Percentiles rank a stretch among this genome's conserved stretches.
Conservation (phyloP, 495 filamentous ascomycete genomes). For the Penicillium cataractarum region DNA sequence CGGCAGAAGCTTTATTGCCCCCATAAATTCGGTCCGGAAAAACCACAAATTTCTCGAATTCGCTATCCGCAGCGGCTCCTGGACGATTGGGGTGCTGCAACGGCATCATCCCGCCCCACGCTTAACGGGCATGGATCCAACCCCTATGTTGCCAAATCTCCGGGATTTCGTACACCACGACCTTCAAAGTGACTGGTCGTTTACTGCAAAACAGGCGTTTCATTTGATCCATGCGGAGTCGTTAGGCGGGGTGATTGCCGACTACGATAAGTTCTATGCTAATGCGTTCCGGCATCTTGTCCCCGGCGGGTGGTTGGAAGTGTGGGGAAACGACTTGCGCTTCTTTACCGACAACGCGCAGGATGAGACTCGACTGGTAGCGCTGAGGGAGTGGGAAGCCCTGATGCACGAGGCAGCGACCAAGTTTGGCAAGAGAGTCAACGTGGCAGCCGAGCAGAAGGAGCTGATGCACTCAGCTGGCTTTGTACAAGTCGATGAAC, state of each 20-base stretch:
- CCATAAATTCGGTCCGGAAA: neutral
- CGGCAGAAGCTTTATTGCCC: neutral
- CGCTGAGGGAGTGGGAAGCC: neutral
- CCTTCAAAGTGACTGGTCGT: neutral
- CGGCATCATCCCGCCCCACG: neutral
- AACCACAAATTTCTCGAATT: conserved; percentile 3
- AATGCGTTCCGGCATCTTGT: conserved; percentile 1
- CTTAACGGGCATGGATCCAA: neutral
- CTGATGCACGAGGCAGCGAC: neutral
- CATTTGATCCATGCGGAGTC: neutral
- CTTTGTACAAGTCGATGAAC: neutral
- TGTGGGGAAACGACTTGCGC: neutral
- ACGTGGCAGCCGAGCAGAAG: neutral
- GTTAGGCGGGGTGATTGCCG: neutral
- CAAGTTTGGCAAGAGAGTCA: neutral
- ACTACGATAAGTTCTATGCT: neutral
- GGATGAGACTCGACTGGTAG: neutral
- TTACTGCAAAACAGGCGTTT: neutral
- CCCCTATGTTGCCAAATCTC: neutral
- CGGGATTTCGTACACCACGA: neutral
- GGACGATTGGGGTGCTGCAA: neutral
- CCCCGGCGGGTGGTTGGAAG: neutral
- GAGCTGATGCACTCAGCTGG: neutral
- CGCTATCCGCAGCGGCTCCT: neutral
- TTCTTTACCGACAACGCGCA: neutral